phyloP scores from a whole-genome alignment of 2,329 filamentous ascomycete species.

The Trichoderma lentiforme region DNA sequence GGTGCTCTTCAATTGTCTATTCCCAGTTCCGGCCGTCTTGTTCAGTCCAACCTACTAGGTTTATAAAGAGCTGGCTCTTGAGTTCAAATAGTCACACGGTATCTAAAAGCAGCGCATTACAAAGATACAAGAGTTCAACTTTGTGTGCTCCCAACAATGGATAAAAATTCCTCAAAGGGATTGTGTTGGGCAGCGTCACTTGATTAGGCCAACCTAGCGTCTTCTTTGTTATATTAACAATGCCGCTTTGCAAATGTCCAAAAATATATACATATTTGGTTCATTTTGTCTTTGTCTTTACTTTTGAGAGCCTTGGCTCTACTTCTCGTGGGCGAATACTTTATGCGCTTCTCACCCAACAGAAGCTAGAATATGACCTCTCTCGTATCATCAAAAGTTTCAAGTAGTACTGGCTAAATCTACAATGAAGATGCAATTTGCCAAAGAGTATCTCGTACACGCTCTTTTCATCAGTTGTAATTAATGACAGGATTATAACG shows the following conservation, averaged over 20 bases:
- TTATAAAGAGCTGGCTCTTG: not conserved
- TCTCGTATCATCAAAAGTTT: not conserved
- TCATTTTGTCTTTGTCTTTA: not conserved
- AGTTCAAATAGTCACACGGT: not conserved
- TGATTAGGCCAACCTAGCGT: not conserved
- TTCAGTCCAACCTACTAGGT: not conserved
- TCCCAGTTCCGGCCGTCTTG: not conserved
- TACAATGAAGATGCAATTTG: not conserved
- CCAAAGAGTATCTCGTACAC: not conserved
- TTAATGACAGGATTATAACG: not conserved
- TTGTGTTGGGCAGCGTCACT: not conserved
- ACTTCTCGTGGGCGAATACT: too few species aligned
- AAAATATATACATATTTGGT: not conserved
- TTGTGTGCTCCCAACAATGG: not conserved
- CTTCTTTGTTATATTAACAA: not conserved
- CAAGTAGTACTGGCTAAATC: not conserved
- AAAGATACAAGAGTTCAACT: not conserved
- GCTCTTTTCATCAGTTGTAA: not conserved
- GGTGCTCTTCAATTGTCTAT: not conserved
- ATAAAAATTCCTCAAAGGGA: not conserved
- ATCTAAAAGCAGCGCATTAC: not conserved
- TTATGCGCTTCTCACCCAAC: not conserved
- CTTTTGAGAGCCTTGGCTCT: not conserved
- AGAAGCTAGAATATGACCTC: not conserved
- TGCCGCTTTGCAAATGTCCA: not conserved